Base-by-base conservation (phyloP, 441 rosid genomes). In the Erodium texanum region DNA sequence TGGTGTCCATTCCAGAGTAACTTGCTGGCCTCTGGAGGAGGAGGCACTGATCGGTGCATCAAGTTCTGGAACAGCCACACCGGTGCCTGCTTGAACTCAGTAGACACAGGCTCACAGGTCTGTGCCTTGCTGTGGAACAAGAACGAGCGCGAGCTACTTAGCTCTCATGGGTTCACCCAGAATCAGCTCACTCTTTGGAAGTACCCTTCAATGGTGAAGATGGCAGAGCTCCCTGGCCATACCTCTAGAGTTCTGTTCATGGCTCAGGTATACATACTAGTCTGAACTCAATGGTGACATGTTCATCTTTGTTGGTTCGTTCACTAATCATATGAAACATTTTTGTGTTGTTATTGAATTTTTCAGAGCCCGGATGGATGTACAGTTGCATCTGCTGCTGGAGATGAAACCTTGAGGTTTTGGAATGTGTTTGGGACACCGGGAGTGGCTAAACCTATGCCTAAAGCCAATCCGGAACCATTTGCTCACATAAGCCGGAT, bases 1-100 rank as follows among this genome's bases (percentile, higher is more conserved):
- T 89, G 92, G 90, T 87, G 87, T 69, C 92, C 90, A 7, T 87
- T 85, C 73, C 90, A 89, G 54, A 38, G 71, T 0, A 81, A 81
- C 65, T 70, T 87, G 48, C 66, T 83, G 12, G 89, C 89, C 12
- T 76, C 87, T 0, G 90, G 93, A 19, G 93, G 89, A 7, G 87
- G 88, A 3, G 83, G 73, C 1, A 69, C 67, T 62, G 89, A 87
- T 54, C 29, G 67, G 36, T 52, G 73, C 59, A 79, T 87, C 24
- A 86, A 81, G 78, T 84, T 86, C 65, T 86, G 87, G 87, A 86
- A 88, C 67, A 80, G 81, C 0, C 85, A 83, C 48, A 83, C 85
- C 0, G 88, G 90, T 0, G 77, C 83, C 5, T 84, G 90, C 76
- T 82, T 88, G 85, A 88, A 84, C 56, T 80, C 90, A 0, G 79